These are phyloP conservation scores for Physocladia obscura DNA, from an alignment of 192 early-diverging fungal genomes.

Conservation along the genomic window DNA sequence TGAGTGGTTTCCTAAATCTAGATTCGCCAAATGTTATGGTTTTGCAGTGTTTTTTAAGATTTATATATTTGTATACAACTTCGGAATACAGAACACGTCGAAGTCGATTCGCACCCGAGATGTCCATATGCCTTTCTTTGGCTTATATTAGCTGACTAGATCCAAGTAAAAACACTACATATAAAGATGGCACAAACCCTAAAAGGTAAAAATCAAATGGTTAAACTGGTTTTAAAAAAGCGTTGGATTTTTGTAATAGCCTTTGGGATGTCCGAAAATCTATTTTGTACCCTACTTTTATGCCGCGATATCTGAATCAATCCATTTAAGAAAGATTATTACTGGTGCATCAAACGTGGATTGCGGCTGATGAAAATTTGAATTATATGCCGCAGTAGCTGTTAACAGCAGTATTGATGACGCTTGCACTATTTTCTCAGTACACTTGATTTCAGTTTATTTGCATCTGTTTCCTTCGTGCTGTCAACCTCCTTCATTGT, in stretches of 20 bases:
- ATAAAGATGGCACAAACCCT: not conserved
- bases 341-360: slow-evolving; percentile 40
- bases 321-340: slow-evolving; percentile 61
- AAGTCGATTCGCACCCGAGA: no score
- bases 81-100: no score
- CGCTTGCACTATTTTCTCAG: slow-evolving; percentile 11
- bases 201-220: slow-evolving; percentile 27
- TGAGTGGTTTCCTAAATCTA: no score
- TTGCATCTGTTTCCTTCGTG: not conserved
- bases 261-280: slow-evolving; percentile 59
- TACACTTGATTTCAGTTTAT: not conserved
- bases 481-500: slow-evolving; percentile 10
- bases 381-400: slow-evolving; percentile 17
- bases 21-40: no score
- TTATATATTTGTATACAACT: no score
- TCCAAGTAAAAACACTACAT: slow-evolving; percentile 8
- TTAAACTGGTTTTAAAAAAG: no score
- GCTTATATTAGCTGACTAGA: slow-evolving; percentile 5
- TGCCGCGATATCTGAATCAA: slow-evolving; percentile 51
- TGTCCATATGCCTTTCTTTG: slow-evolving; percentile 8
- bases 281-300: slow-evolving; percentile 64
- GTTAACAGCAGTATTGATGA: no score
- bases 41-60: no score
- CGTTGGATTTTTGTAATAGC: slow-evolving; percentile 27
- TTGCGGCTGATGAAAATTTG: no score